A percentile compares a stretch with the other conserved stretches of the same genome.
Conservation (phyloP, 2,329 filamentous ascomycete species). For the Fusarium zealandicum region DNA sequence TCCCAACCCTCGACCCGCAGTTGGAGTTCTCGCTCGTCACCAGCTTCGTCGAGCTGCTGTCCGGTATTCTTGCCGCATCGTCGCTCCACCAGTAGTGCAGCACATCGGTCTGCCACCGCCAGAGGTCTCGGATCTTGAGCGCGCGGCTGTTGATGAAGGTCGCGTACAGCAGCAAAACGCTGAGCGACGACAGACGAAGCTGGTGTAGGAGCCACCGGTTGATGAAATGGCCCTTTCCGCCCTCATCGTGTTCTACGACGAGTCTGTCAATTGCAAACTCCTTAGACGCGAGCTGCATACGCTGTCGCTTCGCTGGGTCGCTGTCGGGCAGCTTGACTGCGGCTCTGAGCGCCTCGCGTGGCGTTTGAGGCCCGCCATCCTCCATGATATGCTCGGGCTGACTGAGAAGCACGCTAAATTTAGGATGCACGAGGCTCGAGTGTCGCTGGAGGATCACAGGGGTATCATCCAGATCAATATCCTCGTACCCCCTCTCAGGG, state of each 20-base stretch:
- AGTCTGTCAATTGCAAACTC: conserved; percentile 58
- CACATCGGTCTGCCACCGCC: conserved; percentile 50
- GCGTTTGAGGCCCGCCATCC: conserved; percentile 48
- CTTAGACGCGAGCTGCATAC: conserved; percentile 53
- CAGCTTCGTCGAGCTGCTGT: conserved; percentile 12
- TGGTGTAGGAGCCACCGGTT: conserved; percentile 61
- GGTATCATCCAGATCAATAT: conserved; percentile 51
- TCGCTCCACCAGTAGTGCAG: conserved; percentile 50
- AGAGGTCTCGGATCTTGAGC: conserved; percentile 45
- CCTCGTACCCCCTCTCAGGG: conserved; percentile 48
- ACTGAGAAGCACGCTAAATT: conserved; percentile 56
- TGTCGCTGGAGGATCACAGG: conserved; percentile 32
- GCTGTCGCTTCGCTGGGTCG: conserved; percentile 45
- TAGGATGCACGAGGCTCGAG: conserved; percentile 48
- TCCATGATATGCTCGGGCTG: conserved; percentile 56
- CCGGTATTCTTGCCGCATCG: conserved; percentile 29
- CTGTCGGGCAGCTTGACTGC: conserved; percentile 49
- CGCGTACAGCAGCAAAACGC: conserved; percentile 53
- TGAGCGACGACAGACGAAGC: conserved; percentile 55
- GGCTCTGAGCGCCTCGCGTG: conserved; percentile 50
- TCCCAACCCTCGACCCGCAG: conserved; percentile 38
- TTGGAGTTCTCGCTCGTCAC: conserved; percentile 38
- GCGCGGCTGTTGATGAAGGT: conserved; percentile 41
- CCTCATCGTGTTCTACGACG: conserved; percentile 46
- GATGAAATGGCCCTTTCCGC: conserved; percentile 55